Evolutionary conservation across 331 rosid species (phyloP).

Genomic region (Pyrus hybrid): DNA sequence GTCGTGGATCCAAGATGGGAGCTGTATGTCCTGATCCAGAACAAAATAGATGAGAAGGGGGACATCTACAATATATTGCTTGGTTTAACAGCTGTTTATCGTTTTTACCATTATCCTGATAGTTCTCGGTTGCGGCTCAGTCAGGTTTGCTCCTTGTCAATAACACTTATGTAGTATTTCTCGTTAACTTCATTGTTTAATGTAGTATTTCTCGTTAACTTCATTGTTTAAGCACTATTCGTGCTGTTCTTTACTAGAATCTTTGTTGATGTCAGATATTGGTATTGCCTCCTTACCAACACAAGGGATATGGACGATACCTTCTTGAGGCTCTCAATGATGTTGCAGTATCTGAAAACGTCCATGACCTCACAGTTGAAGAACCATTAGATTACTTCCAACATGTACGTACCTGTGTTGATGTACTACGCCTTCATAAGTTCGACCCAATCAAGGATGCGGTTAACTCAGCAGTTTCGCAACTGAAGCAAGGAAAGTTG

Average conservation of each 20-base stretch:
- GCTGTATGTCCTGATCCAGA: constrained; percentile 63
- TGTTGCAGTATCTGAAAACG: constrained; percentile 64
- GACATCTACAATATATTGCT: constrained; percentile 39
- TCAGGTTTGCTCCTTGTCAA: constrained; percentile 47
- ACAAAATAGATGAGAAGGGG: constrained; percentile 45
- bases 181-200: neutral
- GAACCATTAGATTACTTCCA: constrained; percentile 84
- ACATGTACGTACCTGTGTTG: constrained; percentile 67
- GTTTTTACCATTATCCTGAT: constrained; percentile 80
- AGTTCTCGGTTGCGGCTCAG: constrained; percentile 72
- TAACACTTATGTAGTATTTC: neutral
- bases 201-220: neutral
- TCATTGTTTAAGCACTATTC: neutral
- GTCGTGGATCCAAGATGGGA: constrained; percentile 81
- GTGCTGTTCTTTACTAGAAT: constrained; percentile 2
- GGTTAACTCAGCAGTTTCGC: constrained; percentile 42
- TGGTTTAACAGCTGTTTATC: constrained; percentile 83
- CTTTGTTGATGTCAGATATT: constrained; percentile 51
- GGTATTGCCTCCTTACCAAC: constrained; percentile 80
- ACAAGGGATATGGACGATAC: constrained; percentile 74
- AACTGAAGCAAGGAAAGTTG: constrained; percentile 51
- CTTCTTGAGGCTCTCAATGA: constrained; percentile 64
- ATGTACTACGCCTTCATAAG: constrained; percentile 49
- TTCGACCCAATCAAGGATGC: constrained; percentile 48
- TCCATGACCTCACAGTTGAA: constrained; percentile 74